A percentile compares a stretch with the other conserved stretches of the same genome.
Evolutionary conservation across 1,284 basidiomycete species (phyloP).

Genomic region (Marasmius oreades): DNA sequence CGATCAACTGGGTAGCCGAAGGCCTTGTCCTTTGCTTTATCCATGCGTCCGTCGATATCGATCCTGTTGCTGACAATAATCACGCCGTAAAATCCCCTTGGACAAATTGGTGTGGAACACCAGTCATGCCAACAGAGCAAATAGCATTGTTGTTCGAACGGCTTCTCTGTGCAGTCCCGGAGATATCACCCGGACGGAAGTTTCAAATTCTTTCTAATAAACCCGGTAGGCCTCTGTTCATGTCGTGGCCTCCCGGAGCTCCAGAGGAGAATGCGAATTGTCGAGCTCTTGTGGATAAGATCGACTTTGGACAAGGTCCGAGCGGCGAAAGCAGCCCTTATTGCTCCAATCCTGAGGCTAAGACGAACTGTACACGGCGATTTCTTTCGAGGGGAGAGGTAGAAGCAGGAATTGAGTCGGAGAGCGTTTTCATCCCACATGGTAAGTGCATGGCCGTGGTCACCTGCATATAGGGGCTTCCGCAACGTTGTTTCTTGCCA

Average conservation of each 20-base stretch:
- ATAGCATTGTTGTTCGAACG: constrained; percentile 55
- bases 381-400: constrained; percentile 80
- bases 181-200: constrained; percentile 52
- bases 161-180: constrained; percentile 53
- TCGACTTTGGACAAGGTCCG: constrained; percentile 59
- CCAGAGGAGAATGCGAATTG: constrained; percentile 38
- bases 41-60: constrained; percentile 79
- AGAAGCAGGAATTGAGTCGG: constrained; percentile 27
- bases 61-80: constrained; percentile 79
- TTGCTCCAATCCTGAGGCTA: constrained; percentile 44
- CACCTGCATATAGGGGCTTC: constrained; percentile 20
- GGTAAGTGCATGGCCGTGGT: constrained; percentile 49
- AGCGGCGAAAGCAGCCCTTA: constrained; percentile 35
- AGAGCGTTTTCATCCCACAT: constrained; percentile 21
- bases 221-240: constrained; percentile 56
- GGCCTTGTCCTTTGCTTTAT: constrained; percentile 93
- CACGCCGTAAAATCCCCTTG: constrained; percentile 73
- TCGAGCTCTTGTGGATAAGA: constrained; percentile 75
- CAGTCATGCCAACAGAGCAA: constrained; percentile 51
- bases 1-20: constrained; percentile 92
- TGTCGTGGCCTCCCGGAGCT: constrained; percentile 86
- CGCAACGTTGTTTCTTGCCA: constrained; percentile 11
- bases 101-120: constrained; percentile 95
- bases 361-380: constrained; percentile 91
- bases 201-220: constrained; percentile 77